Evolutionary conservation across 768 basidiomycete genomes (phyloP).

Genomic region (Tricholoma hemisulphureum): DNA sequence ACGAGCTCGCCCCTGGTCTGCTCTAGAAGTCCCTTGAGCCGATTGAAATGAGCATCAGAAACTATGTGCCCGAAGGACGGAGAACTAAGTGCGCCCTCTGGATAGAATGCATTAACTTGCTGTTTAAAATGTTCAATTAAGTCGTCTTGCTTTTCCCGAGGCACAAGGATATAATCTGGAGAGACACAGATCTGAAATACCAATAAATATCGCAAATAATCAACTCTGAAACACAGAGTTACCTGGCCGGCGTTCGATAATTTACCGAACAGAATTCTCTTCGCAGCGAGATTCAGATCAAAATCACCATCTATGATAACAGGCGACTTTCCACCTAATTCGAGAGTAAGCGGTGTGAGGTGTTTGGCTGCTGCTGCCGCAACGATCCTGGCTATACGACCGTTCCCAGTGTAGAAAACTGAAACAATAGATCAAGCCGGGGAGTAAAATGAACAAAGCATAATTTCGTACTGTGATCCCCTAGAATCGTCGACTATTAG

Average conservation of each 20-base stretch:
- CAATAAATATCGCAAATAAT: slow-evolving; percentile 17
- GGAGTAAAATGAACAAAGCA: background rate
- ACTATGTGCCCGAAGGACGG: slow-evolving; percentile 51
- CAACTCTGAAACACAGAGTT: background rate
- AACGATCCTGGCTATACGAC: slow-evolving; percentile 46
- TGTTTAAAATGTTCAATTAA: slow-evolving; percentile 46
- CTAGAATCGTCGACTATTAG: slow-evolving; percentile 6
- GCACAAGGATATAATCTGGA: slow-evolving; percentile 45
- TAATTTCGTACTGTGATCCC: slow-evolving; percentile 28
- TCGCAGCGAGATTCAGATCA: slow-evolving; percentile 46
- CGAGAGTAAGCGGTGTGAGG: slow-evolving; percentile 55
- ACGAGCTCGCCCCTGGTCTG: slow-evolving; percentile 57
- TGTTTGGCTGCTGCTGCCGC: slow-evolving; percentile 52
- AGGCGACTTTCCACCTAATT: slow-evolving; percentile 54
- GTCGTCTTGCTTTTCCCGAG: slow-evolving; percentile 40
- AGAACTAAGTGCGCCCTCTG: slow-evolving; percentile 47
- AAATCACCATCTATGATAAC: slow-evolving; percentile 39
- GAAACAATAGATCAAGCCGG: background rate
- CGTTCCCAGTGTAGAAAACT: slow-evolving; percentile 50
- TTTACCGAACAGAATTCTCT: slow-evolving; percentile 68
- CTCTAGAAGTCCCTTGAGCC: slow-evolving; percentile 50
- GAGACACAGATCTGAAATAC: slow-evolving; percentile 60
- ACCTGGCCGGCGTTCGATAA: slow-evolving; percentile 64
- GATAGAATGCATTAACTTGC: slow-evolving; percentile 49
- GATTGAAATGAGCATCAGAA: slow-evolving; percentile 49